Evolutionary conservation across 306 rosid species (phyloP).

Genomic region (Vachellia pachyceras): DNA sequence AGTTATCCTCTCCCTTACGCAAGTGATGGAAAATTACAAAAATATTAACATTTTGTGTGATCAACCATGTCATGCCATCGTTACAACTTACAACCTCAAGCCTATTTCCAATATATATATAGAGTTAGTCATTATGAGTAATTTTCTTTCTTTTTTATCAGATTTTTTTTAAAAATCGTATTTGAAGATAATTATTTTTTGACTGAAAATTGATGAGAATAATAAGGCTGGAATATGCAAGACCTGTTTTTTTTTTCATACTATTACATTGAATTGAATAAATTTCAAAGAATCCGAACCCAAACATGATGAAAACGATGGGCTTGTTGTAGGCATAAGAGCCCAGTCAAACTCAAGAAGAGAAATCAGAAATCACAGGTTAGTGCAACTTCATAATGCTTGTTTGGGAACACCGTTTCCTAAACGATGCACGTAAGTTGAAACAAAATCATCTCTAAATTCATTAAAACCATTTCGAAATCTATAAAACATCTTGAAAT

Average conservation of each 20-base stretch:
- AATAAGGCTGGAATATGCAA: background rate
- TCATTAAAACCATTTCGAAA: too few relatives aligned
- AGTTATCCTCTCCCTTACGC: conserved; percentile 4
- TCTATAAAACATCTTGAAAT: too few relatives aligned
- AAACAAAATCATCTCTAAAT: too few relatives aligned
- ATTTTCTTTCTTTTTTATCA: background rate
- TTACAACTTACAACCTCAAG: background rate
- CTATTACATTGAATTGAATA: background rate
- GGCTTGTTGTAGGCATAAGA: background rate
- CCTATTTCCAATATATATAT: background rate
- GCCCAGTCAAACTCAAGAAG: background rate
- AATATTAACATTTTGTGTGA: background rate
- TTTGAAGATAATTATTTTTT: background rate
- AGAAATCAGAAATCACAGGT: too few relatives aligned
- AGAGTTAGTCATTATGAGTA: background rate
- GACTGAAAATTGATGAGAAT: background rate
- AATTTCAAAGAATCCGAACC: background rate
- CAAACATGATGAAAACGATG: background rate
- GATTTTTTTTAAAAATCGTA: too few relatives aligned
- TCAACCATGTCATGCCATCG: conserved; percentile 6
- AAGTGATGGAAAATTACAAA: background rate
- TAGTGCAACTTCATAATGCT: too few relatives aligned
- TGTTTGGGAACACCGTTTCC: too few relatives aligned
- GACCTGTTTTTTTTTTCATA: background rate
- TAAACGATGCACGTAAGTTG: too few relatives aligned